phyloP scores from a whole-genome alignment of 768 basidiomycete species.

The Lactarius sp. region DNA sequence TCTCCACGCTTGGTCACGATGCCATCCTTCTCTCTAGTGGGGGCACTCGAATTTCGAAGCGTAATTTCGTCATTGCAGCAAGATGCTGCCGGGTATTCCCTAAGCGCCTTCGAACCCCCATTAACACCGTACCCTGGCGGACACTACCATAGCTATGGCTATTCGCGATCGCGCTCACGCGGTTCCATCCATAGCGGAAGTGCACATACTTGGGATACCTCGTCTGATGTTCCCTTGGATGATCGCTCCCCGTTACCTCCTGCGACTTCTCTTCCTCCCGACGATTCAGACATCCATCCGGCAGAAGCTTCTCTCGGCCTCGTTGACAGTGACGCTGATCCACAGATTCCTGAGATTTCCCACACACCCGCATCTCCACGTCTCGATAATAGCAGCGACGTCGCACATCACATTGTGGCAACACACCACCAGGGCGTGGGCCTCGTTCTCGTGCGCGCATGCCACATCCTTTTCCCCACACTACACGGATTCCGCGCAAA shows the following conservation, averaged over 20 bases:
- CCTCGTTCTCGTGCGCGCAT: constrained; percentile 38
- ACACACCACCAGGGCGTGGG: constrained; percentile 38
- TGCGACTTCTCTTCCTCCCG: constrained; percentile 28
- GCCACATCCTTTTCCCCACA: constrained; percentile 79
- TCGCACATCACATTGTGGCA: constrained; percentile 43
- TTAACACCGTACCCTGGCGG: constrained; percentile 72
- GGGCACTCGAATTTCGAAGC: constrained; percentile 93
- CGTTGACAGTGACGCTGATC: constrained; percentile 24
- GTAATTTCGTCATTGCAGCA: constrained; percentile 76
- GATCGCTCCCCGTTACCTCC: constrained; percentile 42
- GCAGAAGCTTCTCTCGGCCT: constrained; percentile 16
- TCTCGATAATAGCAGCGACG: constrained; percentile 45
- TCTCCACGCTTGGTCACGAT: constrained; percentile 45
- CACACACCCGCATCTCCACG: constrained; percentile 47
- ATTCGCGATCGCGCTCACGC: constrained; percentile 32
- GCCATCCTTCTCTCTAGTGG: constrained; percentile 86
- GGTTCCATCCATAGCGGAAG: constrained; percentile 32
- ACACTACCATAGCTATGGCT: constrained; percentile 52
- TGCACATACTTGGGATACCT: constrained; percentile 47
- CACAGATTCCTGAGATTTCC: constrained; percentile 45
- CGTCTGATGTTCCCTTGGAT: constrained; percentile 47
- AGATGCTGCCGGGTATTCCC: constrained; percentile 55
- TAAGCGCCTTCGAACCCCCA: constrained; percentile 61
- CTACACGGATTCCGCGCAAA: constrained; percentile 69
- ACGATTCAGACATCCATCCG: constrained; percentile 3